Evolutionary conservation across 2,329 filamentous ascomycete species (phyloP).

Genomic region (Fusarium verrucosum): DNA sequence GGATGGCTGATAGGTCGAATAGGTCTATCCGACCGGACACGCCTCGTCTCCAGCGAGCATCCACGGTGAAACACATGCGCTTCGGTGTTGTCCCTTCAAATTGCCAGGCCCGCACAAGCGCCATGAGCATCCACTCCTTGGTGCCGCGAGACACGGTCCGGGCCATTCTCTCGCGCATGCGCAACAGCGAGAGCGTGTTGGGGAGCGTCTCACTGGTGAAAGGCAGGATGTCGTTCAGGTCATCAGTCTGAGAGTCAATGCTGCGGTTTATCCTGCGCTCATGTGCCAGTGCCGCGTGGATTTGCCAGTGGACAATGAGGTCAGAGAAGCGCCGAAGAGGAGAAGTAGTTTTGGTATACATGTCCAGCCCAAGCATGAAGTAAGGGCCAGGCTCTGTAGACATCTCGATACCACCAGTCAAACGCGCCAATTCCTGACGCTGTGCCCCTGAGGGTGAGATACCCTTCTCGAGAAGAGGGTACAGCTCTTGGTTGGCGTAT

Average conservation of each 20-base stretch:
- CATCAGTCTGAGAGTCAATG: conserved; percentile 42
- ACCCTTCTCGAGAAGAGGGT: conserved; percentile 46
- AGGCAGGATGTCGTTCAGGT: conserved; percentile 54
- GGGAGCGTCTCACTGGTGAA: conserved; percentile 56
- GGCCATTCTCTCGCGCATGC: conserved; percentile 63
- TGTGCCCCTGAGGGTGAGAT: conserved; percentile 49
- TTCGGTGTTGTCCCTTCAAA: conserved; percentile 61
- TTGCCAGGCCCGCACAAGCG: conserved; percentile 68
- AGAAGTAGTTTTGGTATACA: conserved; percentile 71
- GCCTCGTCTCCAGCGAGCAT: conserved; percentile 48
- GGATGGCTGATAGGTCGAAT: conserved; percentile 57
- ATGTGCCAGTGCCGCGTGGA: conserved; percentile 65
- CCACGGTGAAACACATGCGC: conserved; percentile 60
- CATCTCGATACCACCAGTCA: conserved; percentile 61
- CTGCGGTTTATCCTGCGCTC: conserved; percentile 50
- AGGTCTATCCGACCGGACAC: conserved; percentile 59
- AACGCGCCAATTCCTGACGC: conserved; percentile 41
- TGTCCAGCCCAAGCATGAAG: conserved; percentile 65
- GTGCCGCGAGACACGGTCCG: conserved; percentile 56
- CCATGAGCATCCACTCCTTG: conserved; percentile 66
- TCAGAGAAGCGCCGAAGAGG: conserved; percentile 73
- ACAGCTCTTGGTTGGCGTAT: conserved; percentile 49
- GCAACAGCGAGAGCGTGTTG: conserved; percentile 59
- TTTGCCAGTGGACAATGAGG: conserved; percentile 72
- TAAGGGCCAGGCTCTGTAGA: conserved; percentile 64